Conservation (phyloP, 352 stramenopile genomes). For the Phytophthora idaei region DNA sequence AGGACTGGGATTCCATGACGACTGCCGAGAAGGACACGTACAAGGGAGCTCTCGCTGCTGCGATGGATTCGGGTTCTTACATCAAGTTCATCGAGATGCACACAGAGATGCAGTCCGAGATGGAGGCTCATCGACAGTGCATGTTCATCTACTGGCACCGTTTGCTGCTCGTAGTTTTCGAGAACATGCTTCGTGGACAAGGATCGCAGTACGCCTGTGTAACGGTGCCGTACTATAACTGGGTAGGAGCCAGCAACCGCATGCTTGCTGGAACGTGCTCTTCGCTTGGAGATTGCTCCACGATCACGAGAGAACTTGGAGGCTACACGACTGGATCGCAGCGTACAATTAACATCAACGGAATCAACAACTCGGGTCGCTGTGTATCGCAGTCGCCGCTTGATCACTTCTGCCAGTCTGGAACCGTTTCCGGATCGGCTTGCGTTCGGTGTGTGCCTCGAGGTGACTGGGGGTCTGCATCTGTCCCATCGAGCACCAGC, state of each 20-base stretch:
- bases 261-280: constrained; percentile 44
- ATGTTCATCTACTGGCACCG: constrained; percentile 90
- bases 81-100: constrained; percentile 71
- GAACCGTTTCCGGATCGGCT: constrained; percentile 11
- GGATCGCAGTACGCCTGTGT: constrained; percentile 61
- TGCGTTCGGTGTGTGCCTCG: constrained; percentile 61
- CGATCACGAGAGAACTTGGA: constrained; percentile 47
- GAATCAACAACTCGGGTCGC: constrained; percentile 37
- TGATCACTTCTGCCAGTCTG: constrained; percentile 64
- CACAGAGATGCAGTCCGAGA: constrained; percentile 60
- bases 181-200: constrained; percentile 84
- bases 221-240: constrained; percentile 86
- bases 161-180: constrained; percentile 64
- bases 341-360: constrained; percentile 53
- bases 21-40: constrained; percentile 48
- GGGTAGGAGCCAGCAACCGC: constrained; percentile 54
- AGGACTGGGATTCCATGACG: constrained; percentile 31
- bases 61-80: constrained; percentile 63
- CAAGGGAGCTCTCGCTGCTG: constrained; percentile 44
- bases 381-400: constrained; percentile 47
- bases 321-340: constrained; percentile 30
- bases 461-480: constrained; percentile 37
- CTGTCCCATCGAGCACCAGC: constrained; percentile 40
- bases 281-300: constrained; percentile 53
- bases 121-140: constrained; percentile 58